phyloP scores from a whole-genome alignment of 108 stramenopile genomes.

The Cyclotella atomus region DNA sequence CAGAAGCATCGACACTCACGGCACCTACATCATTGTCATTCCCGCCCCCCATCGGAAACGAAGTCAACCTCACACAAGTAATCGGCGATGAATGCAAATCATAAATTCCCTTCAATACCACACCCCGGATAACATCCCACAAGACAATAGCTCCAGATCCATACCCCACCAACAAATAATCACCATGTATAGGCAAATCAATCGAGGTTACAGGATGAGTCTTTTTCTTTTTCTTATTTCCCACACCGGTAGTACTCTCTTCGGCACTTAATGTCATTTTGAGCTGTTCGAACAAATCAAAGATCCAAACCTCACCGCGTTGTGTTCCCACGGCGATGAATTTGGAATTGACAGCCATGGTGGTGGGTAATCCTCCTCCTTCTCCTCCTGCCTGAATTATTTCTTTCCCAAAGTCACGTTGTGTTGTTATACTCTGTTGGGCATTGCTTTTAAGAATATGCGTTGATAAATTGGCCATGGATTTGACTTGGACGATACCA shows the following conservation, averaged over 20 bases:
- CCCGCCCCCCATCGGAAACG: slow-evolving; percentile 14
- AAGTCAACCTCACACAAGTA: slow-evolving; percentile 61
- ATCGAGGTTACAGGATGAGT: slow-evolving; percentile 68
- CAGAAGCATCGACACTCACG: slow-evolving; percentile 82
- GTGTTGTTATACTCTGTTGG: slow-evolving; percentile 3
- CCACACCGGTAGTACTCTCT: neutral
- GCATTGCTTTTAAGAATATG: slow-evolving; percentile 11
- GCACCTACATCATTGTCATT: slow-evolving; percentile 51
- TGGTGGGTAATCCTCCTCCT: slow-evolving; percentile 66
- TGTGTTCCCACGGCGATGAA: slow-evolving; percentile 91
- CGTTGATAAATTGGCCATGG: slow-evolving; percentile 18
- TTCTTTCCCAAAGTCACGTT: neutral
- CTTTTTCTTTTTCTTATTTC: neutral
- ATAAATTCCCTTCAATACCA: slow-evolving; percentile 49
- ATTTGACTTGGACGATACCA: slow-evolving; percentile 38
- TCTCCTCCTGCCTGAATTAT: neutral
- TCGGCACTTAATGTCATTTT: slow-evolving; percentile 60
- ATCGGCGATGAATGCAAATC: slow-evolving; percentile 70
- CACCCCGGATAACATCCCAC: slow-evolving; percentile 85
- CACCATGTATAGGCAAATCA: slow-evolving; percentile 74
- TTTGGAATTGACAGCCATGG: slow-evolving; percentile 78
- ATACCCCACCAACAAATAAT: slow-evolving; percentile 77
- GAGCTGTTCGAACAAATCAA: slow-evolving; percentile 89
- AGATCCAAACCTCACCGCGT: slow-evolving; percentile 70
- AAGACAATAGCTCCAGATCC: slow-evolving; percentile 70